These are phyloP conservation scores for Quercus agrifolia DNA, from an alignment of 306 rosid species.

Conservation along the genomic window DNA sequence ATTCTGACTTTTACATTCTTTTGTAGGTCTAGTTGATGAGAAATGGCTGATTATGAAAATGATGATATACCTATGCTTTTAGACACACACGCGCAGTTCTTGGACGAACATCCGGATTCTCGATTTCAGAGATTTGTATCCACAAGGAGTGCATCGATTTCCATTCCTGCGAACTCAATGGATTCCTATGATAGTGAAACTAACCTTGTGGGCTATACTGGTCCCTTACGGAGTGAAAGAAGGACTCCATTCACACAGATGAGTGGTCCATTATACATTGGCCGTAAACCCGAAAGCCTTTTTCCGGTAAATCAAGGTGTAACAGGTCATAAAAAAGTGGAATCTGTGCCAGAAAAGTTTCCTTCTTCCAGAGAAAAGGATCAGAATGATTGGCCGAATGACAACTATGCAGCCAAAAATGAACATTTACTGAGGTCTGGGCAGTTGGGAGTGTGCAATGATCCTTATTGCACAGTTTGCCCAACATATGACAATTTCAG, in stretches of 20 bases:
- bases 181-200: slow-evolving; percentile 42
- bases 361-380: slow-evolving; percentile 20
- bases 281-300: slow-evolving; percentile 32
- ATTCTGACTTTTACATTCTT: background rate
- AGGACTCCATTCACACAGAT: slow-evolving; percentile 51
- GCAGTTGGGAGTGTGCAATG: slow-evolving; percentile 83
- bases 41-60: slow-evolving; percentile 54
- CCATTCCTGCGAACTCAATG: slow-evolving; percentile 45
- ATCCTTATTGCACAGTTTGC: slow-evolving; percentile 90
- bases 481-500: slow-evolving; percentile 57
- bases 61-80: slow-evolving; percentile 66
- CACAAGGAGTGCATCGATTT: slow-evolving; percentile 59
- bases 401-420: slow-evolving; percentile 36
- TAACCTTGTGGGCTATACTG: slow-evolving; percentile 66
- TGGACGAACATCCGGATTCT: slow-evolving; percentile 32
- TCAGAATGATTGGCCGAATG: slow-evolving; percentile 38
- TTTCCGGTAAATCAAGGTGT: slow-evolving; percentile 18
- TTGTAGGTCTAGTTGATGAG: slow-evolving; percentile 29
- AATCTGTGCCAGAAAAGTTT: slow-evolving; percentile 31
- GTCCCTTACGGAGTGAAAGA: slow-evolving; percentile 57
- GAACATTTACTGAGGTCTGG: slow-evolving; percentile 84
- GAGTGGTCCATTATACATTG: slow-evolving; percentile 61
- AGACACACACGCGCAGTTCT: slow-evolving; percentile 22
- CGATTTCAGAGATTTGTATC: slow-evolving; percentile 33
- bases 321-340: slow-evolving; percentile 31